A percentile compares a stretch with the other conserved stretches of the same genome.
phyloP scores from a whole-genome alignment of 306 rosid species.

The Acacia crassicarpa region DNA sequence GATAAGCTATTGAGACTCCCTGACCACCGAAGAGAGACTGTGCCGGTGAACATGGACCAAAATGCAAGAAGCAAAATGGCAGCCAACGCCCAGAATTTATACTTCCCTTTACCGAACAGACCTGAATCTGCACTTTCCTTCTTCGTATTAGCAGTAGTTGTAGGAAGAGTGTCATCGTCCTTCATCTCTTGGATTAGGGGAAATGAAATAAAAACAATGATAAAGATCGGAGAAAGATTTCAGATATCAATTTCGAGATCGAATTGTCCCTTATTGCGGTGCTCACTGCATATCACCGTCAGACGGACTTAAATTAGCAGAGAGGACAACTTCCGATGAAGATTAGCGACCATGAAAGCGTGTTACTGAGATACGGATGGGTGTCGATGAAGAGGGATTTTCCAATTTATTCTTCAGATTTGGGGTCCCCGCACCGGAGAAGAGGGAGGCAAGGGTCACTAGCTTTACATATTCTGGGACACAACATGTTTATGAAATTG shows the following conservation, averaged over 20 bases:
- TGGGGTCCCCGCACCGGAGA: background rate
- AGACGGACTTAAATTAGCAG: constrained; percentile 1
- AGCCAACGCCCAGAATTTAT: constrained; percentile 93
- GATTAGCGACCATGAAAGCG: background rate
- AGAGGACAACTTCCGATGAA: background rate
- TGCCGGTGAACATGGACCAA: constrained; percentile 98
- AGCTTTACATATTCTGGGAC: background rate
- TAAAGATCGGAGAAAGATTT: background rate
- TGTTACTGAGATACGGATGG: background rate
- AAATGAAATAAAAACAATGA: background rate
- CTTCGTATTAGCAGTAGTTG: constrained; percentile 46
- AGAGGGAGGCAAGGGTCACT: background rate
- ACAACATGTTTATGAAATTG: background rate
- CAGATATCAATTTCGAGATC: background rate
- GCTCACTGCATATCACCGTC: background rate
- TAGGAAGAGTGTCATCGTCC: constrained; percentile 86
- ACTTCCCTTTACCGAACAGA: constrained; percentile 72
- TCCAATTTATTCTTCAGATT: background rate
- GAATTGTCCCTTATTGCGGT: background rate
- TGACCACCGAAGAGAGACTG: constrained; percentile 96
- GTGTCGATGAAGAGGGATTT: background rate
- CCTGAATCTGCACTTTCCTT: constrained; percentile 67
- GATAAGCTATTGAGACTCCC: constrained; percentile 76
- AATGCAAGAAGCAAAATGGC: constrained; percentile 91
- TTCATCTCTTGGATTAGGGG: constrained; percentile 60